Conservation (phyloP, 1,284 basidiomycete genomes). For the Phellopilus nigrolimitatus region DNA sequence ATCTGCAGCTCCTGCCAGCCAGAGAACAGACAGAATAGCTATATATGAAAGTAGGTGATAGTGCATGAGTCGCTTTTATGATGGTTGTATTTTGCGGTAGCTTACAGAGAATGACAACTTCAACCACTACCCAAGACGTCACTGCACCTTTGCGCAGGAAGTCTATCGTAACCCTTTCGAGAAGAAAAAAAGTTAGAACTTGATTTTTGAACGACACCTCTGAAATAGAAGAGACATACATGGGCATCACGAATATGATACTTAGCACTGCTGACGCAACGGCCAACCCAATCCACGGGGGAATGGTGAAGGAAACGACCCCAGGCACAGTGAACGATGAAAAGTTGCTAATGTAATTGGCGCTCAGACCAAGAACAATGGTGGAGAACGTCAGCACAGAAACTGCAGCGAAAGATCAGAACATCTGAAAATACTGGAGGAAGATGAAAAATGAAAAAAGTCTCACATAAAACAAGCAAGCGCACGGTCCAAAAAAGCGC, state of each 20-base stretch:
- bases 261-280: slow-evolving; percentile 15
- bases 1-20: slow-evolving; percentile 15
- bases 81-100: background rate
- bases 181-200: background rate
- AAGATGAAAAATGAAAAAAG: background rate
- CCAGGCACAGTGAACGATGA: slow-evolving; percentile 4
- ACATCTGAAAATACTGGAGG: background rate
- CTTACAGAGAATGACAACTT: slow-evolving; percentile 17
- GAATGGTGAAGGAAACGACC: background rate
- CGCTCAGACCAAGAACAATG: slow-evolving; percentile 15
- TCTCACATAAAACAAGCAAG: slow-evolving; percentile 4
- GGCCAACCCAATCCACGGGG: slow-evolving; percentile 8
- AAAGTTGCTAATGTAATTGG: slow-evolving; percentile 8
- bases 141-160: slow-evolving; percentile 19
- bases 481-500: slow-evolving; percentile 10
- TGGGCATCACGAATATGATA: slow-evolving; percentile 14
- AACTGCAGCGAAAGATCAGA: background rate
- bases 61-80: no score
- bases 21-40: slow-evolving; percentile 14
- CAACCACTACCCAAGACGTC: slow-evolving; percentile 19
- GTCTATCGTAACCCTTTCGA: slow-evolving; percentile 22
- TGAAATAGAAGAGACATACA: slow-evolving; percentile 10
- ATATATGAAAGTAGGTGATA: background rate
- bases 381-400: slow-evolving; percentile 10
- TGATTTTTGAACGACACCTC: background rate